These are phyloP conservation scores for Calocera cornea DNA, from an alignment of 768 basidiomycete species.

Conservation along the genomic window DNA sequence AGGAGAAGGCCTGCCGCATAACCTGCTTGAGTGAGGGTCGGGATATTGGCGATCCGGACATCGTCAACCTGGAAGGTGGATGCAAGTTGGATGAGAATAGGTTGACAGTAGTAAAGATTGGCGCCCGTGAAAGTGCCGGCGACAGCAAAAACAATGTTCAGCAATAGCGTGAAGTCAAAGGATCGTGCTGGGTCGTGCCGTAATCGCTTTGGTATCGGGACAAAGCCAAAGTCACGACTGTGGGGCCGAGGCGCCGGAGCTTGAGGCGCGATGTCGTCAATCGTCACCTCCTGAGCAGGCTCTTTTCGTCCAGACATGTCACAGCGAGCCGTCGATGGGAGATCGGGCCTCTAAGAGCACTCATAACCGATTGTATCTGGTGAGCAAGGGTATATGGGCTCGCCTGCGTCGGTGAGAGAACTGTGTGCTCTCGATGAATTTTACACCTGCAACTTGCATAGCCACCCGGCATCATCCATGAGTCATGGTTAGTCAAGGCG, in stretches of 20 bases:
- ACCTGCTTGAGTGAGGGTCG: conserved; percentile 24
- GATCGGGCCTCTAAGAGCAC: no score
- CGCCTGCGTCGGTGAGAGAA: no score
- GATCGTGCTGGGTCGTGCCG: conserved; percentile 16
- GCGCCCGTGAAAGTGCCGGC: conserved; percentile 21
- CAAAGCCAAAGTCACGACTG: conserved; percentile 23
- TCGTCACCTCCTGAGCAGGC: no score
- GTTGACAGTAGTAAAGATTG: conserved; percentile 18
- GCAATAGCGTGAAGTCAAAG: conserved; percentile 12
- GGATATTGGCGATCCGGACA: conserved; percentile 20
- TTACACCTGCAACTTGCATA: no score
- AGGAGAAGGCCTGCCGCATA: conserved; percentile 62
- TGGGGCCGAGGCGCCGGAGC: background rate
- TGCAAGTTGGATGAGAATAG: conserved; percentile 19
- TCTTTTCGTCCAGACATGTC: no score
- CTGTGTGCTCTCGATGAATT: no score
- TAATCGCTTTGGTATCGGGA: conserved; percentile 23
- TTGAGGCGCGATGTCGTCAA: background rate
- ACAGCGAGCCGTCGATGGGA: no score
- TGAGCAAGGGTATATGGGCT: no score
- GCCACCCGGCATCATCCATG: background rate
- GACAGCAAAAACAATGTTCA: conserved; percentile 22
- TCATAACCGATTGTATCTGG: no score
- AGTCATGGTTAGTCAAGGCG: background rate
- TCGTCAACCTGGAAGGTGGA: conserved; percentile 20